These are phyloP conservation scores for Colletotrichum sansevieriae DNA, from an alignment of 2,329 filamentous ascomycete species.

Conservation along the genomic window DNA sequence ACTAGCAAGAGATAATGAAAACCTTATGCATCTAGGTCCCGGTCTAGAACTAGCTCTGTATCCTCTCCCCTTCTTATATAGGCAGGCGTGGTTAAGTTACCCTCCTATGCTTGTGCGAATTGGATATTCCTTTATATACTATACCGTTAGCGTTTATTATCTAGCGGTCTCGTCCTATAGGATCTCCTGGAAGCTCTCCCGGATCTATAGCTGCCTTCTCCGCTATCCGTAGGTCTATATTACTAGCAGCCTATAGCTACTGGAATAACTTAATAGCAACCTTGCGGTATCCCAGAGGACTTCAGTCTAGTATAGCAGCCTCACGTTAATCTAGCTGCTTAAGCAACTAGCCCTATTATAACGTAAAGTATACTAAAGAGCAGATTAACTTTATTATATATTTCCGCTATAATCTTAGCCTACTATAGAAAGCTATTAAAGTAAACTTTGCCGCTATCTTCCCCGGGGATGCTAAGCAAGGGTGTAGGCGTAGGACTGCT, in stretches of 20 bases:
- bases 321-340: too few relatives aligned
- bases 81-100: background rate
- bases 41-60: too few relatives aligned
- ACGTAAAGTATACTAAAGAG: too few relatives aligned
- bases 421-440: background rate
- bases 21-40: too few relatives aligned
- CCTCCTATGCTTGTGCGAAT: background rate
- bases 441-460: background rate
- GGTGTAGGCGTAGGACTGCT: background rate
- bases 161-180: background rate
- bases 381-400: background rate
- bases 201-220: background rate
- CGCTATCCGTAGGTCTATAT: background rate
- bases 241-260: background rate
- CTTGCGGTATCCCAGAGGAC: background rate
- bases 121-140: background rate
- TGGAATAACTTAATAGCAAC: background rate
- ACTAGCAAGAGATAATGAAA: background rate
- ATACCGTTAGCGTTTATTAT: background rate
- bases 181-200: background rate
- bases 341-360: too few relatives aligned
- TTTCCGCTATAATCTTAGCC: background rate
- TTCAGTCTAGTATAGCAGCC: too few relatives aligned
- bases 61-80: background rate
- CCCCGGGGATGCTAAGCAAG: background rate